Percentiles rank a stretch among this genome's conserved stretches.
Evolutionary conservation across 805 yeast species (phyloP).

Genomic region (Ogataea methanolica): DNA sequence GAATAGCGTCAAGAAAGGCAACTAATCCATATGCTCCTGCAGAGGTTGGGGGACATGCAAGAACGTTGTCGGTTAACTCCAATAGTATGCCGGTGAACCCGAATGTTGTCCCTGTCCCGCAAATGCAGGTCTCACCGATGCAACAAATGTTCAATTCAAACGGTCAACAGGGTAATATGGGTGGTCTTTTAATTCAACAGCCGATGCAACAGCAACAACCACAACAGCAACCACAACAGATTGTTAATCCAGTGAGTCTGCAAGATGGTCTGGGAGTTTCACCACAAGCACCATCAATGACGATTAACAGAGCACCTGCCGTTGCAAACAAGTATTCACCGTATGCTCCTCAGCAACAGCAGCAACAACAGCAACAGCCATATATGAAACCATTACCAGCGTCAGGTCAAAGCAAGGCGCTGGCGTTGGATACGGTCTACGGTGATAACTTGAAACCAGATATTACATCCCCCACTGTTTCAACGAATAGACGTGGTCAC

Average conservation of each 20-base stretch:
- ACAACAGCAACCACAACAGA: too few relatives aligned
- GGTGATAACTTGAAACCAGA: slow-evolving; percentile 16
- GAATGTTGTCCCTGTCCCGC: slow-evolving; percentile 27
- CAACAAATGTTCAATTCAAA: slow-evolving; percentile 12
- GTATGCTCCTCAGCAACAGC: slow-evolving; percentile 7
- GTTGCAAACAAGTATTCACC: slow-evolving; percentile 15
- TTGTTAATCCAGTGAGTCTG: background rate
- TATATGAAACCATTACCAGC: background rate
- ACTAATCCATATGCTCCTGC: slow-evolving; percentile 31
- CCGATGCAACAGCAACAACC: slow-evolving; percentile 2
- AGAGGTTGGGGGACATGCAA: slow-evolving; percentile 27
- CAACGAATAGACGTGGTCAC: slow-evolving; percentile 9
- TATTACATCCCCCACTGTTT: slow-evolving; percentile 9
- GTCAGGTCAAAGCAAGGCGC: slow-evolving; percentile 1
- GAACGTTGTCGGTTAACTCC: slow-evolving; percentile 19
- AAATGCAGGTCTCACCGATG: slow-evolving; percentile 16
- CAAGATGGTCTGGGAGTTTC: background rate
- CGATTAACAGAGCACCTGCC: background rate
- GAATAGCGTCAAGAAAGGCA: slow-evolving; percentile 7
- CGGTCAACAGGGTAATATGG: background rate
- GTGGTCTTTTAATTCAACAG: slow-evolving; percentile 1
- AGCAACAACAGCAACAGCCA: slow-evolving; percentile 2
- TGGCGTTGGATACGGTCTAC: slow-evolving; percentile 16
- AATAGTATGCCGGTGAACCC: slow-evolving; percentile 21
- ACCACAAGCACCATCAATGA: background rate